A percentile compares a stretch with the other conserved stretches of the same genome.
Conservation (phyloP, 768 basidiomycete species). For the Rhizopogon roseolus region DNA sequence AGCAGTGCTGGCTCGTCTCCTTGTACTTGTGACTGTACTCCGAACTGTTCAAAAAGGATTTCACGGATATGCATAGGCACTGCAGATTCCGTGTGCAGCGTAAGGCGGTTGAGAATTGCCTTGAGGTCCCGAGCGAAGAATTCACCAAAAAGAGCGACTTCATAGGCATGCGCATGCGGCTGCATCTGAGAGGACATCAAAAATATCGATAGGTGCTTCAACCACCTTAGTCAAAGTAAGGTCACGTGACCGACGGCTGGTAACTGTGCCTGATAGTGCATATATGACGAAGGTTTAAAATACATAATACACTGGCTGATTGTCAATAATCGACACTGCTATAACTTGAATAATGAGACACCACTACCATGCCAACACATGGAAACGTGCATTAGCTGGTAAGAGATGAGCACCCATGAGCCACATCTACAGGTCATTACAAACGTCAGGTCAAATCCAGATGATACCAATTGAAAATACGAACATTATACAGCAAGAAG, state of each 20-base stretch:
- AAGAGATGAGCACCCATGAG: conserved; percentile 24
- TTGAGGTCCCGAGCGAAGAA: conserved; percentile 76
- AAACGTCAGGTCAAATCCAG: not conserved
- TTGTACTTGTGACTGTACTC: conserved; percentile 60
- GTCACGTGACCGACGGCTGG: too few species aligned
- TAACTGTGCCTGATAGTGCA: too few species aligned
- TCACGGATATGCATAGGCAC: conserved; percentile 70
- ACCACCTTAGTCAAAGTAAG: too few species aligned
- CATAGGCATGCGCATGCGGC: conserved; percentile 54
- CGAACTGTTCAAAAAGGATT: conserved; percentile 76
- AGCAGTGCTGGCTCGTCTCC: conserved; percentile 65
- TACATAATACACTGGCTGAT: too few species aligned
- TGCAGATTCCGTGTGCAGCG: conserved; percentile 76
- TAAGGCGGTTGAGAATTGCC: conserved; percentile 74
- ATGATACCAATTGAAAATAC: not conserved
- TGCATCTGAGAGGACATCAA: conserved; percentile 18
- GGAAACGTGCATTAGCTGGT: conserved; percentile 5
- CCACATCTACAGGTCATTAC: conserved; percentile 14
- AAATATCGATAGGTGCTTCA: too few species aligned
- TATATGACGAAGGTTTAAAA: too few species aligned
- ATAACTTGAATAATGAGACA: too few species aligned
- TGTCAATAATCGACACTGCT: too few species aligned
- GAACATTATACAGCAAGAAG: conserved; percentile 12
- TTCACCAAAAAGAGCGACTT: conserved; percentile 79
- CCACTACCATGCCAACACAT: too few species aligned